Evolutionary conservation across 1,139 yeast genomes (phyloP).

Genomic region (Debaryomyces singareniensis): DNA sequence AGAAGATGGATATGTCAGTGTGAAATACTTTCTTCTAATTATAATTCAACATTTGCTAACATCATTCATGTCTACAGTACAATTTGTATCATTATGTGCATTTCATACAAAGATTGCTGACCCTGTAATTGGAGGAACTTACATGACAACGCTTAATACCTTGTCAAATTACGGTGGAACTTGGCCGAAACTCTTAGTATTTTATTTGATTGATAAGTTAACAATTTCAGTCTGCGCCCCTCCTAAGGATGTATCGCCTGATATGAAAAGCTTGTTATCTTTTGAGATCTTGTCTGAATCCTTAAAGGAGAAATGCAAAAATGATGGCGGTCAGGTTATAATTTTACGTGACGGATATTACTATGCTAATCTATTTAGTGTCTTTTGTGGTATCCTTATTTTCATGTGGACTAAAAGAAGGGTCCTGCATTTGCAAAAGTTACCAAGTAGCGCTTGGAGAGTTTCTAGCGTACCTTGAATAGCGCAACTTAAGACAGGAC

Average conservation of each 20-base stretch:
- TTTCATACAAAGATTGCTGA: conserved; percentile 95
- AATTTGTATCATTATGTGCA: conserved; percentile 89
- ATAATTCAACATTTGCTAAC: conserved; percentile 78
- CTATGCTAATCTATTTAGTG: conserved; percentile 67
- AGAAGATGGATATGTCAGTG: conserved; percentile 36
- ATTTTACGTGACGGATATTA: conserved; percentile 77
- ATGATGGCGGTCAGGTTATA: conserved; percentile 49
- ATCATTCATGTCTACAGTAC: conserved; percentile 91
- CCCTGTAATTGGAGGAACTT: conserved; percentile 94
- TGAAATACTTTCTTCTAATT: conserved; percentile 56
- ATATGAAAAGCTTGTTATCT: conserved; percentile 5
- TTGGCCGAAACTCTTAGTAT: conserved; percentile 85
- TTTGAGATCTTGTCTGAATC: conserved; percentile 16
- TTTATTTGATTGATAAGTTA: conserved; percentile 72
- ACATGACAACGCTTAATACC: conserved; percentile 94
- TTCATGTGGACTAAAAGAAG: conserved; percentile 67
- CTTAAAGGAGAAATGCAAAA: conserved; percentile 44
- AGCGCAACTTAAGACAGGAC: background rate
- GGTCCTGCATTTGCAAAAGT: conserved; percentile 49
- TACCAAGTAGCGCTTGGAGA: conserved; percentile 69
- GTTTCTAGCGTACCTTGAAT: conserved; percentile 19
- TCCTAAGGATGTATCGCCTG: no score
- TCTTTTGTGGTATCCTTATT: conserved; percentile 57
- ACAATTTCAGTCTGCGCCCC: conserved; percentile 66
- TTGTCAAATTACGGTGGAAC: conserved; percentile 93